A percentile compares a stretch with the other conserved stretches of the same genome.
Conservation (phyloP, 2,329 filamentous ascomycete species). For the Fusarium algeriense region DNA sequence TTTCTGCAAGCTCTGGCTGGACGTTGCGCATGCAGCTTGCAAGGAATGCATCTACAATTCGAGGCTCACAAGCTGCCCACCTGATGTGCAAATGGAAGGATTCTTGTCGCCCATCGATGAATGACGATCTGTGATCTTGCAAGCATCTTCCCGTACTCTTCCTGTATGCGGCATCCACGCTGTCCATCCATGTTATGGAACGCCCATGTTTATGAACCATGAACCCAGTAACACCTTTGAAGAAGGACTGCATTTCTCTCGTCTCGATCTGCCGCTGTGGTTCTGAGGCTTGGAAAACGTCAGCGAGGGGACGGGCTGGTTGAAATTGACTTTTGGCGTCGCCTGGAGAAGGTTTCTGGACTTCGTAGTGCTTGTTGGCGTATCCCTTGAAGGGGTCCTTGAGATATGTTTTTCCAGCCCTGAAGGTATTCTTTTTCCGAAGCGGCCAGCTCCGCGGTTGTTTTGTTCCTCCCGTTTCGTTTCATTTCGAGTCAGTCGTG, state of each 20-base stretch:
- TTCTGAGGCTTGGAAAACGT: slow-evolving; percentile 1
- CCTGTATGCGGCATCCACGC: not conserved
- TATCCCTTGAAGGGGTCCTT: slow-evolving; percentile 6
- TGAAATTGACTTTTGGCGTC: slow-evolving; percentile 37
- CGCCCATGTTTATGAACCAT: not conserved
- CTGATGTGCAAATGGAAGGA: not conserved
- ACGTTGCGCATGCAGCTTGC: slow-evolving; percentile 21
- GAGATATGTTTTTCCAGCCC: not conserved
- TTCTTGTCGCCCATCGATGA: slow-evolving; percentile 1
- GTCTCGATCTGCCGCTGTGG: not conserved
- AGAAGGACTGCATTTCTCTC: not conserved
- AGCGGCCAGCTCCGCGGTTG: slow-evolving; percentile 7
- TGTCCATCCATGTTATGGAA: not conserved
- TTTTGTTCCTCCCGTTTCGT: not conserved
- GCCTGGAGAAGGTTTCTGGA: slow-evolving; percentile 18
- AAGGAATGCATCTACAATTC: slow-evolving; percentile 22
- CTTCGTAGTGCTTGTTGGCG: slow-evolving; percentile 21
- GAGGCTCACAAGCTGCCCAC: slow-evolving; percentile 22
- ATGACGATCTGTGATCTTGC: not conserved
- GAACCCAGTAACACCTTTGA: not conserved
- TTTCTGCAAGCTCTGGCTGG: slow-evolving; percentile 28
- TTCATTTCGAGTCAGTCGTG: slow-evolving; percentile 1
- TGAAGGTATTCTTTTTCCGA: slow-evolving; percentile 4
- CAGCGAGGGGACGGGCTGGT: slow-evolving; percentile 24
- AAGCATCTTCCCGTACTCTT: not conserved